Conservation (phyloP, 2,329 filamentous ascomycete species). For the Ramichloridium luteum region DNA sequence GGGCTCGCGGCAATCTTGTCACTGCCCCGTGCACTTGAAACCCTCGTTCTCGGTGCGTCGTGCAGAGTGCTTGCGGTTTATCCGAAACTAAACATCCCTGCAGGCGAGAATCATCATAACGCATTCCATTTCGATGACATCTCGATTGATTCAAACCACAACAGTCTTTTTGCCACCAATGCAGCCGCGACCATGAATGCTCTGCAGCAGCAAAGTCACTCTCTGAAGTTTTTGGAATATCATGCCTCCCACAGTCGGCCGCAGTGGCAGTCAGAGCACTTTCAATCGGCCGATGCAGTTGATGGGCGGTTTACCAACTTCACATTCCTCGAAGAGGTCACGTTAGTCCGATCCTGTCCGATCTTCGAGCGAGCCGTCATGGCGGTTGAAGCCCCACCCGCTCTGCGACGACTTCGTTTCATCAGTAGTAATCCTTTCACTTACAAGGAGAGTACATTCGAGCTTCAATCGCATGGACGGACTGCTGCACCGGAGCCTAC, state of each 20-base stretch:
- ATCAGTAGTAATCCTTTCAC: slow-evolving; percentile 6
- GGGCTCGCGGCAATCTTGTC: slow-evolving; percentile 13
- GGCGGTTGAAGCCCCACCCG: slow-evolving; percentile 11
- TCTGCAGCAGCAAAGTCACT: slow-evolving; percentile 11
- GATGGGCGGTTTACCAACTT: slow-evolving; percentile 13
- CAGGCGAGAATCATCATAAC: slow-evolving; percentile 15
- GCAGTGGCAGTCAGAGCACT: slow-evolving; percentile 2
- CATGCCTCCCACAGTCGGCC: slow-evolving; percentile 5
- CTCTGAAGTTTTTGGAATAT: slow-evolving; percentile 12
- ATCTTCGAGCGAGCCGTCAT: slow-evolving; percentile 15
- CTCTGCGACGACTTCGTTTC: slow-evolving; percentile 7
- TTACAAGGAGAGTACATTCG: slow-evolving; percentile 6
- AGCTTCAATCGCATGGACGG: not conserved
- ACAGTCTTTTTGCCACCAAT: slow-evolving; percentile 12
- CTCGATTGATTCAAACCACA: slow-evolving; percentile 9
- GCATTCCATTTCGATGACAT: slow-evolving; percentile 8
- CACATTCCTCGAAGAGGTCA: slow-evolving; percentile 8
- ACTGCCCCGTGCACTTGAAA: slow-evolving; percentile 11
- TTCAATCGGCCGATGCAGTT: slow-evolving; percentile 1
- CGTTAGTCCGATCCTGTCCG: slow-evolving; percentile 9
- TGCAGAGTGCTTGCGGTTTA: not conserved
- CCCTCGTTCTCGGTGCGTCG: slow-evolving; percentile 6
- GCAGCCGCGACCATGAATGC: slow-evolving; percentile 8
- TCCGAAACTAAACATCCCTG: not conserved
- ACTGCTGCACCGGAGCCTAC: not conserved